Evolutionary conservation across 2,329 filamentous ascomycete species (phyloP), one percentile per base, ranked within the genome.

Genomic region (Sclerotinia trifoliorum): DNA sequence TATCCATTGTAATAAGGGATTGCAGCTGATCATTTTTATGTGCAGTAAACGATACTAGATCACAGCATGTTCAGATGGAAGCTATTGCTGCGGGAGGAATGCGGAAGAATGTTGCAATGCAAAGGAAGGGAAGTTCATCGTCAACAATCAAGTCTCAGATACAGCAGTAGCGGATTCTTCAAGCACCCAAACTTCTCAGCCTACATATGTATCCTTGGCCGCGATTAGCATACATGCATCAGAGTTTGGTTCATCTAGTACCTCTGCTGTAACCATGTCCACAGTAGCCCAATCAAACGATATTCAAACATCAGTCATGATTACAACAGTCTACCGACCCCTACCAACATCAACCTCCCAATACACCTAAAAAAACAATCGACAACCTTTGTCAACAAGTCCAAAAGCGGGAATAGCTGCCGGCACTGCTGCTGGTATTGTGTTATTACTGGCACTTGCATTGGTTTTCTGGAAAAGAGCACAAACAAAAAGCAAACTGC

Each of bases 71-170:
- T n/a, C 52, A 46, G 26, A 68, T 58, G 61, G 66, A 24, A 65
- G 66, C 24, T 68, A 60, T 58, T 68, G 61, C 8, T 68, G 66
- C 13, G 66, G 66, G 19, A 51, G 26, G 4, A 68, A 68, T 52
- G 54, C 44, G 8, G 26, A 5, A 4, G 62, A 46, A 46, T 68
- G 61, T 48, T 68, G 66, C 24, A 35, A 54, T 15, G 49, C 44
- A 3, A 61, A 61, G 3, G 21, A 54, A 21, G 66, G 61, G 13
- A 65, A 65, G 24, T 65, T 58, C 24, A 58, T 68, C 19, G 66
- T 68, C 19, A 65, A 68, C 10, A 57, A 57, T 42, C 61, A 57
- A 52, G 65, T 67, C 11, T 51, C 65, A 15, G 65, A 67, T 46
- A 55, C 35, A 24, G 21, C 57, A 35, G 48, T 13, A 24, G 21